Percentiles rank a stretch among this genome's conserved stretches.
Conservation (phyloP, 2,329 filamentous ascomycete species). For the Paraphaeosphaeria minitans region DNA sequence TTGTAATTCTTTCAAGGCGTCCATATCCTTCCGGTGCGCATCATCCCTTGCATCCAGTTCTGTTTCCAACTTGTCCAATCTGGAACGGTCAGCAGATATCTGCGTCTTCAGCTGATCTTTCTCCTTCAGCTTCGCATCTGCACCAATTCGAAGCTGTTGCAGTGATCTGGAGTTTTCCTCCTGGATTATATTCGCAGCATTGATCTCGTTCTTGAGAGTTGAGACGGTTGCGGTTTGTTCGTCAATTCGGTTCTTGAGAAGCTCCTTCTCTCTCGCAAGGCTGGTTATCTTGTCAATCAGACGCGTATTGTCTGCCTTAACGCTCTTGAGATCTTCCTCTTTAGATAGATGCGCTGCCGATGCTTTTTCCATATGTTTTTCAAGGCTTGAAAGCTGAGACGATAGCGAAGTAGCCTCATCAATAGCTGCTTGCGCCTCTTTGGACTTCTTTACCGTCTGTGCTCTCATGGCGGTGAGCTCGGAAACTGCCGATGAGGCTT, state of each 20-base stretch:
- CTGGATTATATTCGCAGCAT: not conserved
- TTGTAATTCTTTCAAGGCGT: constrained; percentile 12
- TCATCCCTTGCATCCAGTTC: constrained; percentile 16
- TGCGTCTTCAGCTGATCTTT: constrained; percentile 15
- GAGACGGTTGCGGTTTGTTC: not conserved
- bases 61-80: constrained; percentile 17
- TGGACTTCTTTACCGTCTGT: not conserved
- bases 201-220: not conserved
- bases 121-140: constrained; percentile 9
- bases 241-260: not conserved
- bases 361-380: constrained; percentile 16
- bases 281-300: not conserved
- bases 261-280: no score
- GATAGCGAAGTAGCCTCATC: constrained; percentile 2
- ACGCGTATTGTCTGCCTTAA: not conserved
- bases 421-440: not conserved
- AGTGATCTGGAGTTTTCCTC: not conserved
- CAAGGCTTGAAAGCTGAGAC: constrained; percentile 15
- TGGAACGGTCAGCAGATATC: constrained; percentile 15
- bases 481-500: not conserved
- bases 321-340: constrained; percentile 4
- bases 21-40: constrained; percentile 13
- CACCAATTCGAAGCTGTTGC: not conserved
- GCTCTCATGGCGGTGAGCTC: constrained; percentile 8
- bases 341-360: constrained; percentile 12